Conservation (phyloP, 1,284 basidiomycete genomes). For the Porogramme epimiltina region DNA sequence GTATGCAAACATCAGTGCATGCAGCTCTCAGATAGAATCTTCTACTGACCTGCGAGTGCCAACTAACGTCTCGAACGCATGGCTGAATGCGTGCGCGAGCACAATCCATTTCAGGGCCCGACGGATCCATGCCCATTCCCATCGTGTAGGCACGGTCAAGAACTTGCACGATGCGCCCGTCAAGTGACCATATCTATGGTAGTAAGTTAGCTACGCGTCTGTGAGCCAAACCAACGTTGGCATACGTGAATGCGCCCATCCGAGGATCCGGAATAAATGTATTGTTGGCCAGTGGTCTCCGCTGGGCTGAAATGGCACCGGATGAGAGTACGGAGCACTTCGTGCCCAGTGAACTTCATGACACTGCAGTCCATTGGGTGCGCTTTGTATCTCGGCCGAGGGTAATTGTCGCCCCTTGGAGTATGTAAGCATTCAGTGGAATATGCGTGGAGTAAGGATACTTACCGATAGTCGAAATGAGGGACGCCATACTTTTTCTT, state of each 20-base stretch:
- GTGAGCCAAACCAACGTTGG: background rate
- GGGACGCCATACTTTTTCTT: conserved; percentile 58
- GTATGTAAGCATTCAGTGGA: background rate
- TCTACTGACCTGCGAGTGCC: conserved; percentile 70
- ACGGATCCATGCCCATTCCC: conserved; percentile 72
- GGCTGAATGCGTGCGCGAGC: conserved; percentile 33
- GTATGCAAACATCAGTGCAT: conserved; percentile 7
- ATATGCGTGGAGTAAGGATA: background rate
- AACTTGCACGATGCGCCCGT: conserved; percentile 83
- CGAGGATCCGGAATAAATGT: conserved; percentile 91
- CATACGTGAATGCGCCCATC: conserved; percentile 81
- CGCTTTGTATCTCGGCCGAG: conserved; percentile 57
- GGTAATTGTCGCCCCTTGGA: conserved; percentile 66
- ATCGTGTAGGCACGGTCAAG: conserved; percentile 80
- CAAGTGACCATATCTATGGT: conserved; percentile 92
- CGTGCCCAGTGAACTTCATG: conserved; percentile 94
- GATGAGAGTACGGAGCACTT: conserved; percentile 91
- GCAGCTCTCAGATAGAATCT: background rate
- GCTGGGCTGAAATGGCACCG: conserved; percentile 94
- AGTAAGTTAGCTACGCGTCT: background rate
- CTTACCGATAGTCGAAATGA: conserved; percentile 82
- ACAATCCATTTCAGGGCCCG: conserved; percentile 49
- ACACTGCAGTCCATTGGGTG: conserved; percentile 91
- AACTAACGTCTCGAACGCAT: conserved; percentile 92
- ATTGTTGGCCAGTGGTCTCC: conserved; percentile 90